Evolutionary conservation across 768 basidiomycete species (phyloP), one percentile per base, ranked within the genome.

Genomic region (Lactarius vividus): DNA sequence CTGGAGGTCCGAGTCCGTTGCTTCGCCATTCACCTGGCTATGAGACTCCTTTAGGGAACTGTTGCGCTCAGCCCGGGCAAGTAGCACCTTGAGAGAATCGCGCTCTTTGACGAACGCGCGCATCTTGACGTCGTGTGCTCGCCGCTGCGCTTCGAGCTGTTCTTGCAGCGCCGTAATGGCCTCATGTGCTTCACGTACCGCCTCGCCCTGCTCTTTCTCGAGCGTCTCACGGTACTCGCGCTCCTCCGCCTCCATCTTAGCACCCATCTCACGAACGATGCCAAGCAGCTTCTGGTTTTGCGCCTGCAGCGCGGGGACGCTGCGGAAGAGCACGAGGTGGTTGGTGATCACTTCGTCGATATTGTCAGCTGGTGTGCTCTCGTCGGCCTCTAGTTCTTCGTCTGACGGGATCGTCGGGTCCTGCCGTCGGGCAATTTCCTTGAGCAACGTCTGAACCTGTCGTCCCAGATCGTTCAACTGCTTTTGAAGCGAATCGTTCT

Each of bases 281-380:
- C 84, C 87, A 56, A 98, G 80, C 28, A 98, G 78, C 71, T 90
- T 91, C 79, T 92, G 89, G 74, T 98, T 98, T 77, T 96, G 95
- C 49, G 88, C 84, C 72, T 98, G 95, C n/a, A 99, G 78, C 15
- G 83, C 80, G 16, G 84, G 82, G 60, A 98, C 84, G 0, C 88
- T 90, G 53, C 83, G 82, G 86, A 94, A 98, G 39, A 92, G 83
- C 29, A 98, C 91, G 23, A 98, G 85, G 71, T 94, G 84, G 72
- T 91, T 91, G 20, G 92, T 89, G 75, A 98, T 96, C 68, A 98
- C 85, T 1, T 83, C 82, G 63, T 94, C 87, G 15, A 89, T 88
- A 68, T 86, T 84, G 56, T 83, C 77, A 2, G 81, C 82, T 20
- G 83, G 78, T 4, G 77, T 74, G 29, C 82, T 77, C 59, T 87